A percentile compares a stretch with the other conserved stretches of the same genome.
These are phyloP conservation scores for Wickerhamiella sergipiensis DNA, from an alignment of 805 yeast genomes.

Conservation along the genomic window DNA sequence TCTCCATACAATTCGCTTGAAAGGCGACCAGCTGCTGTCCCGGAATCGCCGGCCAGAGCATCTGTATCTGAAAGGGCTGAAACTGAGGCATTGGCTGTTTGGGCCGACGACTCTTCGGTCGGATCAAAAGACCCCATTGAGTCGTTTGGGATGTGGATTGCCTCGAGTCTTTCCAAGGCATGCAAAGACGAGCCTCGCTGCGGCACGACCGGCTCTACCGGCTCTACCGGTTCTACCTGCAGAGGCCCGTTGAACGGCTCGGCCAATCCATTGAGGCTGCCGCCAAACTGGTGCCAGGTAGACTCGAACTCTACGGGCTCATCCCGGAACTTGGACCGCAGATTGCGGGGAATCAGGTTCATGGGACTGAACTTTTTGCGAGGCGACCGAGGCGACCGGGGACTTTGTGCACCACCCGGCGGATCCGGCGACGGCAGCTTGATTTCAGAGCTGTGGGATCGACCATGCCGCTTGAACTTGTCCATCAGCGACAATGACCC, in stretches of 20 bases:
- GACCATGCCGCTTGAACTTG: neutral
- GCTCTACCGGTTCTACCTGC: neutral
- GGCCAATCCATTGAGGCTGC: neutral
- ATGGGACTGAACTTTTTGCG: neutral
- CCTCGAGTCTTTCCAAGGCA: neutral
- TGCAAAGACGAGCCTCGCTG: neutral
- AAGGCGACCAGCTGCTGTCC: no score
- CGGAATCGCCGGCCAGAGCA: no score
- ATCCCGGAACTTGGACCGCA: constrained; percentile 2
- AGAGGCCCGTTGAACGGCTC: neutral
- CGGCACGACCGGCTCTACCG: neutral
- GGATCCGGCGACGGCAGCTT: neutral
- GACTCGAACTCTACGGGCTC: neutral
- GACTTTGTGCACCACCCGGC: neutral
- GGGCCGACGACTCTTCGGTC: neutral
- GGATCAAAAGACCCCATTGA: neutral
- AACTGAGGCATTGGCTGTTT: no score
- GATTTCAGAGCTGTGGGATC: neutral
- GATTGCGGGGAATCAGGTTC: neutral
- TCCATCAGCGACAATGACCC: neutral
- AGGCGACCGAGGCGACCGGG: neutral
- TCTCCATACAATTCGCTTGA: no score
- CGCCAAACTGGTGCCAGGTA: neutral
- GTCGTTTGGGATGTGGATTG: neutral
- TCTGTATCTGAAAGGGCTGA: no score